Conservation (phyloP, 192 early-diverging fungal species). For the Oehlia diaphana region DNA sequence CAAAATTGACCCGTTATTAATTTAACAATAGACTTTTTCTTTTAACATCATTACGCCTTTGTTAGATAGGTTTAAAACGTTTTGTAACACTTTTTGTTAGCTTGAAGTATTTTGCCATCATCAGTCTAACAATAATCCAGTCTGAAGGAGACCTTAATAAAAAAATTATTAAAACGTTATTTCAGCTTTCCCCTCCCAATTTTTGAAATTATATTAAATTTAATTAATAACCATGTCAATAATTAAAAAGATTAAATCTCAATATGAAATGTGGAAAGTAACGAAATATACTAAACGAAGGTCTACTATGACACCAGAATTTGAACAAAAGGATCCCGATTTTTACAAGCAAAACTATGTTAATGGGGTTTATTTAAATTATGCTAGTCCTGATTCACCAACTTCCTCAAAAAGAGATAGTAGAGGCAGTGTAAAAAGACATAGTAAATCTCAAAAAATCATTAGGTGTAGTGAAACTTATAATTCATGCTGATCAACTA, state of each 20-base stretch:
- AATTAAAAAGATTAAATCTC: conserved; percentile 47
- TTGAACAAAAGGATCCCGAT: conserved; percentile 46
- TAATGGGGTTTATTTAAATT: conserved; percentile 43
- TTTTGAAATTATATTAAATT: neutral
- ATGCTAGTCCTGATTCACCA: conserved; percentile 27
- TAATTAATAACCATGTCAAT: conserved; percentile 37
- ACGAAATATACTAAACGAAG: conserved; percentile 48
- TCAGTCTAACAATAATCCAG: too few species aligned
- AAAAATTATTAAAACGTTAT: too few species aligned
- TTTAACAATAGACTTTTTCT: too few species aligned
- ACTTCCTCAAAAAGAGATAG: conserved; percentile 17
- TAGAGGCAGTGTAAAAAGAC: neutral
- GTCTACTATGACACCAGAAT: conserved; percentile 43
- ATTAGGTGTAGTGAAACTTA: conserved; percentile 25
- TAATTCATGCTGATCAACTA: conserved; percentile 4
- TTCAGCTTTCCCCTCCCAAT: neutral
- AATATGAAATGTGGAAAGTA: conserved; percentile 53
- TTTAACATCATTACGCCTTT: too few species aligned
- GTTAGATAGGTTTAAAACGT: too few species aligned
- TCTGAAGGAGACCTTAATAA: too few species aligned
- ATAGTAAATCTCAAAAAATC: conserved; percentile 1
- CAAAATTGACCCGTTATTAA: too few species aligned
- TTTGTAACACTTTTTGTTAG: too few species aligned
- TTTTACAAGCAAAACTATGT: conserved; percentile 46
- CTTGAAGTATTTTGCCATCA: too few species aligned